Conservation (phyloP, 2,329 filamentous ascomycete genomes). For the Nectriaceae sp. region DNA sequence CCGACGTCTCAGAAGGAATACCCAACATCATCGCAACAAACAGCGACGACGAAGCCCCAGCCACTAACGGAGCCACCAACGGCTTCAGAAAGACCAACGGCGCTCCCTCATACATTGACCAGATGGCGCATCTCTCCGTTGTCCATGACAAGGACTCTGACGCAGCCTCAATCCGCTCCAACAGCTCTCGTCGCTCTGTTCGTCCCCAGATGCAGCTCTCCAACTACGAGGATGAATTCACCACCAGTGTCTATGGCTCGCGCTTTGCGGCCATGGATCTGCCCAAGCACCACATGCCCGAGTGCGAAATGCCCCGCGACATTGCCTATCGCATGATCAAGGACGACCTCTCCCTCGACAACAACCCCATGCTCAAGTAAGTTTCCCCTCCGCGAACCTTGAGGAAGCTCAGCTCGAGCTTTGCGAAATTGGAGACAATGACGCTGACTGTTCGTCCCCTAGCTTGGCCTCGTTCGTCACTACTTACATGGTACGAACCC, state of each 20-base stretch:
- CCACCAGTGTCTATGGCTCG: constrained; percentile 85
- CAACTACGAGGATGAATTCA: constrained; percentile 60
- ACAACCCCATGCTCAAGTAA: constrained; percentile 84
- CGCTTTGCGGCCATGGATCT: constrained; percentile 80
- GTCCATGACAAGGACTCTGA: constrained; percentile 38
- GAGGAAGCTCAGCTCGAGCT: not conserved
- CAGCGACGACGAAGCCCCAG: constrained; percentile 28
- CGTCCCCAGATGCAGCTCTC: constrained; percentile 47
- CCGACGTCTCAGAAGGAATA: constrained; percentile 23
- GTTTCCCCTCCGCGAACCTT: constrained; percentile 21
- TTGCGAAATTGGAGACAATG: not conserved
- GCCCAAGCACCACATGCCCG: constrained; percentile 83
- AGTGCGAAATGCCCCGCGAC: constrained; percentile 85
- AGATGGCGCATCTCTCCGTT: constrained; percentile 55
- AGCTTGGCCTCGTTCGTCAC: constrained; percentile 92
- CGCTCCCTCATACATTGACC: constrained; percentile 21
- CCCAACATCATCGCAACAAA: constrained; percentile 36
- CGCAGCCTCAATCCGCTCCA: constrained; percentile 28
- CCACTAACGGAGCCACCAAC: constrained; percentile 29
- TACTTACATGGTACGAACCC: constrained; percentile 78
- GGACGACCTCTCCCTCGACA: constrained; percentile 89
- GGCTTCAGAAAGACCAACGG: constrained; percentile 33
- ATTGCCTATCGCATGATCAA: constrained; percentile 97
- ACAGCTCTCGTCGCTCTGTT: constrained; percentile 24
- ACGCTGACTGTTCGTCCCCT: constrained; percentile 7